These are phyloP conservation scores for Yarrowia bubula DNA, from an alignment of 805 yeast genomes.

Conservation along the genomic window DNA sequence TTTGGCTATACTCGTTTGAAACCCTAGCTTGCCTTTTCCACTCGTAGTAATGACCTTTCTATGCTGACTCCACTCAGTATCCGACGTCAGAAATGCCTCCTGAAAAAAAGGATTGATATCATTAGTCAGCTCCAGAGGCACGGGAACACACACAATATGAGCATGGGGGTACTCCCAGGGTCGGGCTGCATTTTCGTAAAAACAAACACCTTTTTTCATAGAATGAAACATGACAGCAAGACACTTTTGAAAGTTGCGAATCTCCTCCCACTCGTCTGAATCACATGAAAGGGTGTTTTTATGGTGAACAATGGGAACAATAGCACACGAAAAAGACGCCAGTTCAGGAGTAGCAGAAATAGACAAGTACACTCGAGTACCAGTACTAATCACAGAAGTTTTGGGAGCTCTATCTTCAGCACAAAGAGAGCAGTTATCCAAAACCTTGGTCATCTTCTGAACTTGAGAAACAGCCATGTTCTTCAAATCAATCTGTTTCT, in stretches of 20 bases:
- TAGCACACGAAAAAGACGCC: slow-evolving; percentile 40
- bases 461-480: slow-evolving; percentile 37
- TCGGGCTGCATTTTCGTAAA: slow-evolving; percentile 47
- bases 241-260: slow-evolving; percentile 45
- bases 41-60: slow-evolving; percentile 45
- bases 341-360: slow-evolving; percentile 46
- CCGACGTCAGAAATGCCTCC: slow-evolving; percentile 43
- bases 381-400: slow-evolving; percentile 39
- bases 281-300: slow-evolving; percentile 45
- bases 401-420: slow-evolving; percentile 36
- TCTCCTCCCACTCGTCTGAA: slow-evolving; percentile 47
- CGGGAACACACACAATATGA: slow-evolving; percentile 46
- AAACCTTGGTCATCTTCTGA: slow-evolving; percentile 36
- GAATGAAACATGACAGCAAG: slow-evolving; percentile 44
- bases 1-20: slow-evolving; percentile 43
- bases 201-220: slow-evolving; percentile 43
- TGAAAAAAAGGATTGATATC: slow-evolving; percentile 46
- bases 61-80: slow-evolving; percentile 45
- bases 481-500: slow-evolving; percentile 38
- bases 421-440: slow-evolving; percentile 44
- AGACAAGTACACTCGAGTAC: slow-evolving; percentile 43
- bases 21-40: slow-evolving; percentile 34
- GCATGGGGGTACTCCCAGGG: slow-evolving; percentile 41
- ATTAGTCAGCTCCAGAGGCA: slow-evolving; percentile 40
- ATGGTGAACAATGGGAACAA: slow-evolving; percentile 46